Conservation (phyloP, 2,329 filamentous ascomycete genomes). For the Aspergillus japonicus region DNA sequence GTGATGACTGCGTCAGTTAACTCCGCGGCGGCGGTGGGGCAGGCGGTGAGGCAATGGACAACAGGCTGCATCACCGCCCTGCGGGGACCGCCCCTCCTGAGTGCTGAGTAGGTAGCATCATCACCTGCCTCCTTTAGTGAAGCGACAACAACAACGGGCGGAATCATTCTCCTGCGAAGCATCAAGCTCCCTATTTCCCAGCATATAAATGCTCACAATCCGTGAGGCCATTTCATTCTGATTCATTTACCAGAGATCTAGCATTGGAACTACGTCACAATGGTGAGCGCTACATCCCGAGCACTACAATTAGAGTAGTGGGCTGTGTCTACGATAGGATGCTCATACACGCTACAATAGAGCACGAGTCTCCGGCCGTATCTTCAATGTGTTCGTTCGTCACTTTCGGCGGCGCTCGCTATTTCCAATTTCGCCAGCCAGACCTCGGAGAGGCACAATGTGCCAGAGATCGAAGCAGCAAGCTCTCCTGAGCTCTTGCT, state of each 20-base stretch:
- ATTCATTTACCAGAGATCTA: not conserved
- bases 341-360: constrained; percentile 14
- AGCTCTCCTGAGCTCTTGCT: constrained; percentile 92
- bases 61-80: constrained; percentile 3
- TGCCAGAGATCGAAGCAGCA: constrained; percentile 91
- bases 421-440: constrained; percentile 97
- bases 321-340: not conserved
- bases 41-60: constrained; percentile 30
- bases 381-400: constrained; percentile 92
- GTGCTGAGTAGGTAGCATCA: not conserved
- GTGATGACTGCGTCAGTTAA: constrained; percentile 16
- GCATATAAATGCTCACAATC: not conserved
- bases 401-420: constrained; percentile 87
- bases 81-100: constrained; percentile 17
- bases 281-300: constrained; percentile 14
- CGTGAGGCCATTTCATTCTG: not conserved
- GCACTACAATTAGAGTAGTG: not conserved
- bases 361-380: constrained; percentile 83
- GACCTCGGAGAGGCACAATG: constrained; percentile 94
- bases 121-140: not conserved
- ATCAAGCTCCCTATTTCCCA: not conserved
- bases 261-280: not conserved
- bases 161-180: not conserved
- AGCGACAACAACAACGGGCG: constrained; percentile 6
- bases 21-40: constrained; percentile 23